Evolutionary conservation across 768 basidiomycete species (phyloP).

Genomic region (Boletus fagicola): DNA sequence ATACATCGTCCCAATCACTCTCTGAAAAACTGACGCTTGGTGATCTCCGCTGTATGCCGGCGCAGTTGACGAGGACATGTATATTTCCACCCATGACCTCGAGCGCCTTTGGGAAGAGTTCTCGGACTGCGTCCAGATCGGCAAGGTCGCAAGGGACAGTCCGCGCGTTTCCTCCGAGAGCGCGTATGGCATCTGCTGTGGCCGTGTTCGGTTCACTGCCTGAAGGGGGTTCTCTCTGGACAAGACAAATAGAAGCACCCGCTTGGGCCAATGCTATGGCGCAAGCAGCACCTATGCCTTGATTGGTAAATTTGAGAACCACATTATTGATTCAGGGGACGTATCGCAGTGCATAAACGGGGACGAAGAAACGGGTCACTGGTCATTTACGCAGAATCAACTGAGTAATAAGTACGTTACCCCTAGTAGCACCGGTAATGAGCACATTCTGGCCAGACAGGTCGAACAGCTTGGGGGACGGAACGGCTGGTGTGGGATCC

Average conservation of each 20-base stretch:
- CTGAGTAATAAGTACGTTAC: constrained; percentile 40
- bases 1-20: constrained; percentile 69
- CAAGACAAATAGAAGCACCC: constrained; percentile 49
- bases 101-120: constrained; percentile 49
- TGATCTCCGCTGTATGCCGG: constrained; percentile 57
- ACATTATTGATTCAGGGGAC: constrained; percentile 4
- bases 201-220: constrained; percentile 34
- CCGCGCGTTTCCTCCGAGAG: constrained; percentile 35
- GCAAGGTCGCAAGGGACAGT: constrained; percentile 58
- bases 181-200: constrained; percentile 38
- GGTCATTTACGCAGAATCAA: constrained; percentile 16
- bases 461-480: constrained; percentile 60
- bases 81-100: constrained; percentile 50
- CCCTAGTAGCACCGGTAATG: constrained; percentile 79
- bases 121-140: constrained; percentile 47
- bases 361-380: constrained; percentile 3
- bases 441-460: constrained; percentile 67
- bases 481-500: constrained; percentile 52
- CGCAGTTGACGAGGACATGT: constrained; percentile 69
- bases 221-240: constrained; percentile 43
- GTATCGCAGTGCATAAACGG: constrained; percentile 15
- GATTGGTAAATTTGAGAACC: constrained; percentile 12
- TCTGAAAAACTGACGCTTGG: constrained; percentile 66
- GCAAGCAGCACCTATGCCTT: constrained; percentile 56
- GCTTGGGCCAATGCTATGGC: constrained; percentile 55